Base-by-base conservation (phyloP, 169 alveolate species). In the Plasmodium ovale region DNA sequence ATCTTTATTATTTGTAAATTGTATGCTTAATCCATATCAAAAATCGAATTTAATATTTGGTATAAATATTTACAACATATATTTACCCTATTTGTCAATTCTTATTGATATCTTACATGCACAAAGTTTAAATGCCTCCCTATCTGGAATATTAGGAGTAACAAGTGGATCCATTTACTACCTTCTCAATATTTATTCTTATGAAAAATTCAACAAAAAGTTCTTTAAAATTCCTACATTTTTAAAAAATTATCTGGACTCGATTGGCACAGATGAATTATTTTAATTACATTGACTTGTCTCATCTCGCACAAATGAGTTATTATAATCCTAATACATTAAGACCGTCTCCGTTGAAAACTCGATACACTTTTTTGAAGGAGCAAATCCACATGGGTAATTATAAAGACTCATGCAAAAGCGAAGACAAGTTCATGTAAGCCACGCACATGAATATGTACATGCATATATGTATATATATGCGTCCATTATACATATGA, bases 41-140 rank as follows among this genome's bases (percentile, higher is more conserved):
- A 77, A 77, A 77, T 60, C 88, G n/a, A 59, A 77, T 25, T 62
- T 77, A 62, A 77, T 77, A 16, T 77, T 77, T 77, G 88, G 88
- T 10, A 77, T 77, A 42, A 37, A 60, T 77, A 77, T 77, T 25
- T 60, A 77, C 74, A 77, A 77, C 33, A 77, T 77, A 21, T 77
- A 77, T 39, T 77, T 77, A 29, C 88, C 88, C 3, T 77, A 77
- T 77, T 64, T 77, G n/a, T 77, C 88, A 51, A 62, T 77, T 53
- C 44, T 77, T 19, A 77, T 77, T 49, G 88, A 77, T 77, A 77
- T 77, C 62, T 60, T 77, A 37, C 79, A 77, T 62, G 88, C 88
- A 42, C 88, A 77, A 77, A 42, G 44, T 62, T 77, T 77, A 53
- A 77, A 77, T 14, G 88, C 88, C 29, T 77, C 88, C n/a, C 25